These are phyloP conservation scores for Agaricus sinodeliciosus DNA, from an alignment of 768 basidiomycete genomes.

Conservation along the genomic window DNA sequence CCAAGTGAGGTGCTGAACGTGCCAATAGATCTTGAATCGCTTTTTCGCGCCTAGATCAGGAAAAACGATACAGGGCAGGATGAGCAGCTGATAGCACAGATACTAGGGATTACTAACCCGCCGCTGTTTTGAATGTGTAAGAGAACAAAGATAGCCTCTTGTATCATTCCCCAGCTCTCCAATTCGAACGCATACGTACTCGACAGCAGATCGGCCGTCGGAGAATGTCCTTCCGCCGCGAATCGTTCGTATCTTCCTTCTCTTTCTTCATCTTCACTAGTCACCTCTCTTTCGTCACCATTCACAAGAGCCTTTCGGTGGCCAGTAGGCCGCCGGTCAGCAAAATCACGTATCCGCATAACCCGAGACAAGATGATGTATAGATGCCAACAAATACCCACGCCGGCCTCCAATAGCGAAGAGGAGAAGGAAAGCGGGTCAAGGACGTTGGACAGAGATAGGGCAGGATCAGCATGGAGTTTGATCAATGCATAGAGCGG, in stretches of 20 bases:
- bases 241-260: conserved; percentile 30
- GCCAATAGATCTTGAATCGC: conserved; percentile 77
- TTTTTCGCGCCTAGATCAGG: conserved; percentile 60
- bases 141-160: conserved; percentile 84
- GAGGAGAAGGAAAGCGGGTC: conserved; percentile 68
- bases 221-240: conserved; percentile 66
- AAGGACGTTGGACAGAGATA: conserved; percentile 63
- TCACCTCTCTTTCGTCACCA: conserved; percentile 15
- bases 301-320: conserved; percentile 17
- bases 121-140: conserved; percentile 78
- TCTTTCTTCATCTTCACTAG: conserved; percentile 30
- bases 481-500: conserved; percentile 78
- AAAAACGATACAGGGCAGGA: background rate
- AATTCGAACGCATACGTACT: conserved; percentile 84
- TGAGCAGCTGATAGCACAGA: background rate
- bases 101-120: conserved; percentile 46
- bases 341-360: conserved; percentile 79
- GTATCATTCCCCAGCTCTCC: conserved; percentile 73
- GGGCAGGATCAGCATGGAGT: conserved; percentile 66
- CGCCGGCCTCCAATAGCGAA: conserved; percentile 71
- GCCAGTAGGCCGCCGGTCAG: conserved; percentile 47
- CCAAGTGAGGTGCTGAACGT: conserved; percentile 57
- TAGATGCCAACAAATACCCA: conserved; percentile 77
- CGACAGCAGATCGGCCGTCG: conserved; percentile 76
- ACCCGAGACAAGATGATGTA: conserved; percentile 83